A percentile compares a stretch with the other conserved stretches of the same genome.
phyloP scores from a whole-genome alignment of 2,329 filamentous ascomycete genomes.

The Aspergillus cejpii region DNA sequence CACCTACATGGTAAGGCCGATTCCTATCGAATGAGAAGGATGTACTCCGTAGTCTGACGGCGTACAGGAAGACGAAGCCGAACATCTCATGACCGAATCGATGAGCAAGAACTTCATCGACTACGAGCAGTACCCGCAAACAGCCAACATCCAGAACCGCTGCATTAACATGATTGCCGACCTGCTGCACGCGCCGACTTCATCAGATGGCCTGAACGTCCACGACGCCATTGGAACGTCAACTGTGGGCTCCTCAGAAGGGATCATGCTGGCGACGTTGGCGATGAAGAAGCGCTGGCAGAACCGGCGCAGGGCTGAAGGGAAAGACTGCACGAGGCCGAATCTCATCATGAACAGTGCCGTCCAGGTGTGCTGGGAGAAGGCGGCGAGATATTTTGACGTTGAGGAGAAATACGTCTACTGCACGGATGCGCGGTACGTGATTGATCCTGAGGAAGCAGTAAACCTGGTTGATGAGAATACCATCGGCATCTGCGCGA shows the following conservation, averaged over 20 bases:
- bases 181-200: conserved; percentile 56
- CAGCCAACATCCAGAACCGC: conserved; percentile 56
- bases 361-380: conserved; percentile 65
- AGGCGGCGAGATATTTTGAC: conserved; percentile 68
- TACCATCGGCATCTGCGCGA: conserved; percentile 69
- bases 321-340: conserved; percentile 58
- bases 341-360: conserved; percentile 72
- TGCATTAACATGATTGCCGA: conserved; percentile 63
- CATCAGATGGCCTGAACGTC: conserved; percentile 38
- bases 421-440: conserved; percentile 55
- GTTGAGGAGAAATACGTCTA: conserved; percentile 49
- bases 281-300: conserved; percentile 73
- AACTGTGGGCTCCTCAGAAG: conserved; percentile 65
- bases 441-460: conserved; percentile 59
- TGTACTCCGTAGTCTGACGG: too few species aligned
- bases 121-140: conserved; percentile 58
- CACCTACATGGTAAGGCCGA: conserved; percentile 53
- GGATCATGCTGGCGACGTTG: conserved; percentile 62
- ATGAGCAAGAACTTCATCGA: conserved; percentile 67
- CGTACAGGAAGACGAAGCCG: conserved; percentile 53
- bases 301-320: conserved; percentile 52
- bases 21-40: too few species aligned
- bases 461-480: conserved; percentile 66
- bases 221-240: conserved; percentile 59
- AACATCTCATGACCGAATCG: conserved; percentile 60